These are phyloP conservation scores for Carex littledalei DNA, from an alignment of 176 grass and related monocot species.

Conservation along the genomic window DNA sequence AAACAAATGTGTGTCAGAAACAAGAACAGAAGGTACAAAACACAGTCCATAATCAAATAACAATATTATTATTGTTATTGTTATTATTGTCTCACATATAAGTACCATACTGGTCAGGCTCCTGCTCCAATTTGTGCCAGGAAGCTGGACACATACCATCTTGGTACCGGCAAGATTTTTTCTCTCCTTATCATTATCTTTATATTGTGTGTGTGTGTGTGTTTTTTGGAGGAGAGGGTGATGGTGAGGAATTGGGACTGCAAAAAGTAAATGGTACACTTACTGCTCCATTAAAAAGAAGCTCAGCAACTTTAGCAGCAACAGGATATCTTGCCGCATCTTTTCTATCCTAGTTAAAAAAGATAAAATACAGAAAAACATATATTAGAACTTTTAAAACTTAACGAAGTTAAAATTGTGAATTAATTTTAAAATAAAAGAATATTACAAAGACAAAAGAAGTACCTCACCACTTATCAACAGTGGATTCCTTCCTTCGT, in stretches of 20 bases:
- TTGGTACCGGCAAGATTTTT: not conserved
- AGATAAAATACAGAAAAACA: not conserved
- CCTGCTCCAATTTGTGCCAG: not conserved
- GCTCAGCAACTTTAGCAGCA: slow-evolving; percentile 80
- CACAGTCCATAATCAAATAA: slow-evolving; percentile 9
- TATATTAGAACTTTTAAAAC: not conserved
- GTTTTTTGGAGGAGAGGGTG: too few relatives aligned
- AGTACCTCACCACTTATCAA: slow-evolving; percentile 95
- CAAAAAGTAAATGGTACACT: slow-evolving; percentile 39
- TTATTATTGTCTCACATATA: not conserved
- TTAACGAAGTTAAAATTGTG: not conserved
- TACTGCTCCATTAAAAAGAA: slow-evolving; percentile 72
- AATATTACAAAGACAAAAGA: slow-evolving; percentile 11
- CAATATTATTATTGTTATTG: not conserved
- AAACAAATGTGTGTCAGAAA: not conserved
- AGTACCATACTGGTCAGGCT: too few relatives aligned
- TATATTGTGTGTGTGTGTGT: not conserved
- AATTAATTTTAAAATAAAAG: slow-evolving; percentile 23
- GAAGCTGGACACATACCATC: not conserved
- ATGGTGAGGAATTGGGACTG: not conserved
- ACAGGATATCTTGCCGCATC: slow-evolving; percentile 69
- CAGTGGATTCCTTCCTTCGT: slow-evolving; percentile 94
- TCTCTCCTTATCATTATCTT: not conserved
- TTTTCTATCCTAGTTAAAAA: slow-evolving; percentile 76
- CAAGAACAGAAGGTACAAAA: not conserved